A percentile compares a stretch with the other conserved stretches of the same genome.
These are phyloP conservation scores for Cenchrus purpureus DNA, from an alignment of 176 grass and related monocot species.

Conservation along the genomic window DNA sequence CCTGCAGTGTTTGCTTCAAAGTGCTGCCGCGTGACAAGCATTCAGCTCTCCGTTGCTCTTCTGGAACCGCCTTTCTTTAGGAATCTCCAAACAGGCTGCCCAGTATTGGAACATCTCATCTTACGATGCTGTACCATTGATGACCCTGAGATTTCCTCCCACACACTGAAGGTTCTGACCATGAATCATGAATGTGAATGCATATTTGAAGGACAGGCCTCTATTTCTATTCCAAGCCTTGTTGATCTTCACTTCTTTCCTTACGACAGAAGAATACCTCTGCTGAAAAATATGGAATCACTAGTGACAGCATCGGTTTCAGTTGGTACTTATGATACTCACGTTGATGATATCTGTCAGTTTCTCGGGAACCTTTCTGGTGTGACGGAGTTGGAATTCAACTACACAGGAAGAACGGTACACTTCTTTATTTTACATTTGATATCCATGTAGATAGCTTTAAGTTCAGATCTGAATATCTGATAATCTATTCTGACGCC, in stretches of 20 bases:
- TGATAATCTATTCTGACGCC: background rate
- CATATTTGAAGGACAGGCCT: fast-evolving
- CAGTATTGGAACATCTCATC: background rate
- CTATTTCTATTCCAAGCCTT: slow-evolving; percentile 22
- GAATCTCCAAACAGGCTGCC: background rate
- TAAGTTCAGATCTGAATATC: background rate
- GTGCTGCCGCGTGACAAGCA: background rate
- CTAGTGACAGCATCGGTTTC: background rate
- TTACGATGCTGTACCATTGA: background rate
- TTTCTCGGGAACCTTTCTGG: slow-evolving; percentile 7
- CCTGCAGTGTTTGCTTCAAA: background rate
- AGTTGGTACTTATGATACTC: background rate
- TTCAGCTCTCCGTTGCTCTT: background rate
- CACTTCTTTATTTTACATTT: background rate
- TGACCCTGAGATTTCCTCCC: background rate
- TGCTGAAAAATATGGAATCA: slow-evolving; percentile 1
- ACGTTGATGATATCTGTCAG: background rate
- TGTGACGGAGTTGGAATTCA: background rate
- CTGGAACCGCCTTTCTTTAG: slow-evolving; percentile 1
- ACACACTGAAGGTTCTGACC: slow-evolving; percentile 29
- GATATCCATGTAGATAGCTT: background rate
- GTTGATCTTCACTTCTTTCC: background rate
- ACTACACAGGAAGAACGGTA: background rate
- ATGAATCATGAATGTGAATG: background rate
- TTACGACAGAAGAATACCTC: background rate